These are phyloP conservation scores for Aspergillus tamarii DNA, from an alignment of 2,329 filamentous ascomycete species.

Conservation along the genomic window DNA sequence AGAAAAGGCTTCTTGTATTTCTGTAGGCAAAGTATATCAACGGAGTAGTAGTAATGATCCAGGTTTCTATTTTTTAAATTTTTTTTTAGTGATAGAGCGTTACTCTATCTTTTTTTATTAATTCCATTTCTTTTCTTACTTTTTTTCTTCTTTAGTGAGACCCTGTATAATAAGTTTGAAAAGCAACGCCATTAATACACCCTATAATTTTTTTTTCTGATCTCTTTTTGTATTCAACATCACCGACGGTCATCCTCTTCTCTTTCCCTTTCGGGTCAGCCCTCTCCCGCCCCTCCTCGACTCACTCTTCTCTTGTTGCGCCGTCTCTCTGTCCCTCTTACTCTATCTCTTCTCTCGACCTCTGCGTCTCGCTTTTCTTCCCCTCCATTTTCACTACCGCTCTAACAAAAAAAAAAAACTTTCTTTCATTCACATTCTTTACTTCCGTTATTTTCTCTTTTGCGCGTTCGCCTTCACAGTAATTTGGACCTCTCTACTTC, in stretches of 20 bases:
- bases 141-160: background rate
- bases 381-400: slow-evolving; percentile 15
- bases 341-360: slow-evolving; percentile 19
- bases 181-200: slow-evolving; percentile 3
- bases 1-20: background rate
- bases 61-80: too few relatives aligned
- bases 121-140: slow-evolving; percentile 3
- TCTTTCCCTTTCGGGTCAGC: slow-evolving; percentile 19
- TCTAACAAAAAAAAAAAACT: slow-evolving; percentile 8
- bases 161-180: slow-evolving; percentile 1
- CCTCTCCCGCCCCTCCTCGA: slow-evolving; percentile 28
- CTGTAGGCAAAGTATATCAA: background rate
- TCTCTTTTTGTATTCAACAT: slow-evolving; percentile 5
- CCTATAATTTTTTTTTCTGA: background rate
- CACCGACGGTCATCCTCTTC: background rate
- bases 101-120: background rate
- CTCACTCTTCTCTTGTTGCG: slow-evolving; percentile 15
- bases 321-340: slow-evolving; percentile 19
- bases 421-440: slow-evolving; percentile 15
- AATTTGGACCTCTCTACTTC: slow-evolving; percentile 26
- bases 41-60: background rate
- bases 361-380: slow-evolving; percentile 21
- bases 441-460: slow-evolving; percentile 19
- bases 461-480: slow-evolving; percentile 41
- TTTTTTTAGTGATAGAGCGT: background rate